Base-by-base conservation (phyloP, 768 basidiomycete genomes). In the Chlorophyllum brunneum region DNA sequence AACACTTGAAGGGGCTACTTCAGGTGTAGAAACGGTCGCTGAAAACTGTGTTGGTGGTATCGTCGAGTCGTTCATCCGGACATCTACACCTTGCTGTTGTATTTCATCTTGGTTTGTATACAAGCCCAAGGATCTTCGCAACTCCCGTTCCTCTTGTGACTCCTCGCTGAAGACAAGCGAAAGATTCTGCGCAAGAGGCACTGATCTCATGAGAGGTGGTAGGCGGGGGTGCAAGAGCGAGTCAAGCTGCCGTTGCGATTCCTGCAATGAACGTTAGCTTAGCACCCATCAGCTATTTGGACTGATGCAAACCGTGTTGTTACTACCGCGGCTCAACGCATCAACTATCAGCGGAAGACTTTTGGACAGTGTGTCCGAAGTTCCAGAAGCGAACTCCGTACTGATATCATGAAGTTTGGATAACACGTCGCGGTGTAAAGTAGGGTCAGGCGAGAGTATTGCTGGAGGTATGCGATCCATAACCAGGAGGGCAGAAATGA, bases 151-250 rank as follows among this genome's bases (percentile, higher is more conserved):
- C 60, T 88, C 86, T 16, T 74, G 70, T 26, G 79, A 74, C 60
- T 88, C 86, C 57, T 90, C 86, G 2, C 70, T 67, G 23, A 74
- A 76, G 57, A 81, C 82, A 24, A 91, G 71, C 10, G 83, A 76
- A 13, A 90, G 62, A 1, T 74, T 65, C 56, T 86, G 86, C 9
- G 86, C 62, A 26, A 77, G 72, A 13, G 88, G 87, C 51, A 87
- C 65, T 3, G 85, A 74, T 39, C 85, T 81, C 48, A 90, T 72
- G 10, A 89, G 67, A 6, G 90, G 86, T 7, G 92, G 92, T 4
- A 88, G 73, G 18, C 89, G 84, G 40, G 91, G 90, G 59, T 93
- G 92, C 9, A 94, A 62, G 20, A 92, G 67, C 23, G 84, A 63
- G 52, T 88, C 87, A 41, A 87, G 61, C 30, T 68, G 68, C 18